Conservation (phyloP, 2,329 filamentous ascomycete genomes). For the Aspergillus ochraceoroseus region DNA sequence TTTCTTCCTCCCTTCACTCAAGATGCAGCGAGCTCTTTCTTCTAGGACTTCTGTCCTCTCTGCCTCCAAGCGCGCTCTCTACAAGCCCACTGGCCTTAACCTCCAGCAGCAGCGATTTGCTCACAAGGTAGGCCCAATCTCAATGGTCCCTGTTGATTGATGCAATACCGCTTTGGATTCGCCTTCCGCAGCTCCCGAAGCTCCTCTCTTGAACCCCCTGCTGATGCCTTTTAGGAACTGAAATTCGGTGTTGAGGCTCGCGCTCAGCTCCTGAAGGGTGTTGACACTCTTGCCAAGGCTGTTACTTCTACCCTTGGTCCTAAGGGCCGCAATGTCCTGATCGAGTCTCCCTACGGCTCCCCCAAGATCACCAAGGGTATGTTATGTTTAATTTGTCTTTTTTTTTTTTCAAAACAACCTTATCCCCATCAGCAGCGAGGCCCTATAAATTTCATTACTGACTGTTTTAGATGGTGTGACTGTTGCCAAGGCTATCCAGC, state of each 20-base stretch:
- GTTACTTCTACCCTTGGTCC: slow-evolving; percentile 94
- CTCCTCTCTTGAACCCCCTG: slow-evolving; percentile 9
- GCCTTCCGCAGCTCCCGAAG: slow-evolving; percentile 24
- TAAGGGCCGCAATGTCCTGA: slow-evolving; percentile 97
- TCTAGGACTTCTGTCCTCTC: slow-evolving; percentile 77
- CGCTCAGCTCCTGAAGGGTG: slow-evolving; percentile 82
- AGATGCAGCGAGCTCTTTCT: slow-evolving; percentile 93
- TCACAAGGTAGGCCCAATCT: slow-evolving; percentile 70
- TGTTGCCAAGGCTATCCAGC: slow-evolving; percentile 79
- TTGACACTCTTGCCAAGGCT: slow-evolving; percentile 93
- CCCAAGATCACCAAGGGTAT: slow-evolving; percentile 99
- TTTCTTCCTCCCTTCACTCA: slow-evolving; percentile 38
- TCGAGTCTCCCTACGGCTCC: slow-evolving; percentile 96
- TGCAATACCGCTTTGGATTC: slow-evolving; percentile 3
- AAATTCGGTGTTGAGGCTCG: slow-evolving; percentile 97
- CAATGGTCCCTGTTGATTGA: slow-evolving; percentile 1
- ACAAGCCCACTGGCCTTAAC: slow-evolving; percentile 60
- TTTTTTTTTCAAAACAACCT: no score
- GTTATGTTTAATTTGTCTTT: no score
- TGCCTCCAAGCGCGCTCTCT: slow-evolving; percentile 53
- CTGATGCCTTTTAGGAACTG: slow-evolving; percentile 64
- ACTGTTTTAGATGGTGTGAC: slow-evolving; percentile 69
- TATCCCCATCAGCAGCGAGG: neutral
- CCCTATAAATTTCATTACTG: slow-evolving; percentile 16
- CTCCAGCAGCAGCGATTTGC: slow-evolving; percentile 92